These are phyloP conservation scores for Acacia pycnantha DNA, from an alignment of 331 rosid genomes.

Conservation along the genomic window DNA sequence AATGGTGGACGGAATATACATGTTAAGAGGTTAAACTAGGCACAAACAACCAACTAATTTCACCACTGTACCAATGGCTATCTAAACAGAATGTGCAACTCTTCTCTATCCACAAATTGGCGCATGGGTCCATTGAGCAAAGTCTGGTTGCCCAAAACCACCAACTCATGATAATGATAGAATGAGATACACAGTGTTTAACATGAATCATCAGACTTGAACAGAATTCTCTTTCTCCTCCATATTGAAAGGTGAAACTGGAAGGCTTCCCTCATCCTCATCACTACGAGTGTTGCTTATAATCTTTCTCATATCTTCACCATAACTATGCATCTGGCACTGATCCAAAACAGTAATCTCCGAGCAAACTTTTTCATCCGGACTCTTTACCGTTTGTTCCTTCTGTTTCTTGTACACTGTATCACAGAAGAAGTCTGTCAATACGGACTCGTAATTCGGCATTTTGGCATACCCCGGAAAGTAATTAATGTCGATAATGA, in stretches of 20 bases:
- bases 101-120: slow-evolving; percentile 33
- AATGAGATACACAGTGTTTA: not conserved
- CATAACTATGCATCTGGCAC: slow-evolving; percentile 32
- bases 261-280: slow-evolving; percentile 37
- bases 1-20: slow-evolving; percentile 72
- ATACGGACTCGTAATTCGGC: slow-evolving; percentile 79
- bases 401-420: slow-evolving; percentile 39
- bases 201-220: slow-evolving; percentile 31
- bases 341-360: slow-evolving; percentile 19
- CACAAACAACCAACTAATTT: slow-evolving; percentile 52
- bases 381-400: not conserved
- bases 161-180: slow-evolving; percentile 25
- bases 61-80: slow-evolving; percentile 55
- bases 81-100: slow-evolving; percentile 47
- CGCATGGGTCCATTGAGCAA: slow-evolving; percentile 37
- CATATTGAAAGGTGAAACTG: slow-evolving; percentile 27
- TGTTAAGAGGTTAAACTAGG: slow-evolving; percentile 57
- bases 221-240: slow-evolving; percentile 43
- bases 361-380: not conserved
- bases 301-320: slow-evolving; percentile 33
- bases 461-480: slow-evolving; percentile 97
- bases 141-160: slow-evolving; percentile 45
- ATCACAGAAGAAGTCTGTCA: slow-evolving; percentile 85
- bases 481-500: slow-evolving; percentile 88
- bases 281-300: slow-evolving; percentile 39